Evolutionary conservation across 2,329 filamentous ascomycete species (phyloP), one percentile per base, ranked within the genome.

Genomic region (Aspergillus latus): DNA sequence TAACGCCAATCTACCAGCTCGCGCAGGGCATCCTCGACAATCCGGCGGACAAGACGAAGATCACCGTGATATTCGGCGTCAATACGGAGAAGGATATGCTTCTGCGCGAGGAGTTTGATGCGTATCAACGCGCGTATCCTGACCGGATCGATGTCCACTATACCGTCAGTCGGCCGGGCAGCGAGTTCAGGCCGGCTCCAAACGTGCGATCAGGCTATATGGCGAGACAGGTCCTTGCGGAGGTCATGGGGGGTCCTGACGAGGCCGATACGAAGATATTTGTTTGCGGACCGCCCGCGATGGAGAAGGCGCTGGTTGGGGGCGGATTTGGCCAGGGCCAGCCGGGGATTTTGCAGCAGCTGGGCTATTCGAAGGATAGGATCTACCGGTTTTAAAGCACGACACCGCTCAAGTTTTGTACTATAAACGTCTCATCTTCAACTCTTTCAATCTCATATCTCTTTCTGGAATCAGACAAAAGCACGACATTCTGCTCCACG

Each of bases 1-100:
- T 91, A 61, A 90, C 87, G 0, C 88, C 88, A 0, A 80, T 87
- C 61, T 89, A 84, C 67, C 85, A 88, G 67, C 79, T 89, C 1
- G 77, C 82, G 1, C 81, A 79, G 48, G 83, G 83, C 2, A 86
- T 88, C 54, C 74, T 88, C n/a, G 70, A 75, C 44, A 83, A 89
- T 64, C 80, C 84, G 0, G 71, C 78, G 1, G 87, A 90, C 62
- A 76, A 75, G 57, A 90, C 88, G 1, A 79, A 78, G 52, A 77
- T 90, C 43, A 84, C 82, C 0, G 78, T 90, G 0, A 75, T 90
- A 0, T 88, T 85, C 64, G 87, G 86, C 34, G 85, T 84, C 57
- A 88, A 89, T 60, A 81, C 78, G 0, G 84, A 88, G 53, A 72
- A 78, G 37, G 88, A 90, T 64, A 74, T 89, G 2, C 70, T 88